Evolutionary conservation across 1,284 basidiomycete genomes (phyloP), one percentile per base, ranked within the genome.

Genomic region (Irpex lacteus): DNA sequence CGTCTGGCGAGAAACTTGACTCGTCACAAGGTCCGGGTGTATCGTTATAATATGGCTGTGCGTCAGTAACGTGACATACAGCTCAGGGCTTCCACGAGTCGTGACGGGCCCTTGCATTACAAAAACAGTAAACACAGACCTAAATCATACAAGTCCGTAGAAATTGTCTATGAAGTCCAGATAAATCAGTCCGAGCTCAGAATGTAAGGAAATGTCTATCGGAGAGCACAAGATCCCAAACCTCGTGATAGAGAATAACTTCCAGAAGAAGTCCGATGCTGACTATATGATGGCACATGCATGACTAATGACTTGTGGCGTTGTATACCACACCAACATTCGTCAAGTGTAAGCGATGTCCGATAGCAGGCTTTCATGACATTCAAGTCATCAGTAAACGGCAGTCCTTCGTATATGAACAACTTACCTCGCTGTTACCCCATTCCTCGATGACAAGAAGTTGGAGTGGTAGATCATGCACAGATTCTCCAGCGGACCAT

Each of bases 391-490:
- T 53, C 49, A 26, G 36, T 19, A 5, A 26, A 34, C 2, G 13
- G 8, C 6, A 6, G 32, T 34, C 32, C 32, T 34, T 9, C 37
- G 54, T 3, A 40, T 11, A 47, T 13, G 5, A 13, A 57, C 6
- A 11, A 71, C 73, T 61, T 61, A 80, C 77, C 5, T 67, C 64
- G 60, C 79, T 79, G 52, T 72, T 74, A 57, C 74, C 78, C 71
- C 79, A 84, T 66, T 84, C 82, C 67, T 85, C 82, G 52, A 83
- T 58, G 6, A 84, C 81, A 19, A 74, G 73, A 4, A 84, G 65
- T 57, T 78, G 76, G 66, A 81, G 75, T 4, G 75, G 73, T 8
- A 72, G 69, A 65, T 82, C 76, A 61, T 64, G 70, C 4, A 70
- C 77, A 2, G 65, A 52, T 55, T 69, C 65, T 9, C 82, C 80